Evolutionary conservation across 805 yeast genomes (phyloP).

Genomic region (Wickerhamiella brachini): DNA sequence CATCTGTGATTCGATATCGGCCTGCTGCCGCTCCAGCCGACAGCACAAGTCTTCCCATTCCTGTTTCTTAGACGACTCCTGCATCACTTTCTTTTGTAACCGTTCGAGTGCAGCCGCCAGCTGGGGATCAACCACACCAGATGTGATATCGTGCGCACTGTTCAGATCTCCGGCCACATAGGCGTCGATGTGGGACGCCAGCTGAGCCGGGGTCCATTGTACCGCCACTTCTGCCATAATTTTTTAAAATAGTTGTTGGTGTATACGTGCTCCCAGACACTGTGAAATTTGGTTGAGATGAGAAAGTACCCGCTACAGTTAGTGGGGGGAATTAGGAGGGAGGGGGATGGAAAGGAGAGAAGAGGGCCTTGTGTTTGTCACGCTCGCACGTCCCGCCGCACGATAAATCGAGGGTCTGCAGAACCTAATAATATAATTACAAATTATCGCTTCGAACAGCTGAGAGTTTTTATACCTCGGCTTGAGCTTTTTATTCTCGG

Average conservation of each 20-base stretch:
- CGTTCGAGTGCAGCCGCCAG: slow-evolving; percentile 16
- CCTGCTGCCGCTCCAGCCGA: slow-evolving; percentile 25
- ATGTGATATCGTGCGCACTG: slow-evolving; percentile 12
- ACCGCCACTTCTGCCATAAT: background rate
- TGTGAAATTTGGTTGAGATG: background rate
- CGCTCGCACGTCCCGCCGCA: no score
- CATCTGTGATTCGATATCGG: slow-evolving; percentile 24
- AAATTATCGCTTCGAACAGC: no score
- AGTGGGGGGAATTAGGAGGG: no score
- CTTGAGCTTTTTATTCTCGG: no score
- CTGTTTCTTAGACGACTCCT: slow-evolving; percentile 10
- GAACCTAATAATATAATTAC: no score
- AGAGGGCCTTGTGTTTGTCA: no score
- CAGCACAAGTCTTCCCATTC: slow-evolving; percentile 20
- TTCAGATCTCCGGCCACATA: slow-evolving; percentile 13
- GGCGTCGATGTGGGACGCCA: slow-evolving; percentile 16
- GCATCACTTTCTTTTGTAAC: slow-evolving; percentile 17
- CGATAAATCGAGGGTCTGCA: no score
- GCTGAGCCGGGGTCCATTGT: background rate
- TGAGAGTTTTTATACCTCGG: no score
- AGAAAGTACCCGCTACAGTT: background rate
- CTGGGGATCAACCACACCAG: slow-evolving; percentile 9
- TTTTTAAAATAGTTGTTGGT: background rate
- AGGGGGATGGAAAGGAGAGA: no score
- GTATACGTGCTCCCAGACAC: background rate